phyloP scores from a whole-genome alignment of 2,329 filamentous ascomycete genomes.

The Fusarium secorum region DNA sequence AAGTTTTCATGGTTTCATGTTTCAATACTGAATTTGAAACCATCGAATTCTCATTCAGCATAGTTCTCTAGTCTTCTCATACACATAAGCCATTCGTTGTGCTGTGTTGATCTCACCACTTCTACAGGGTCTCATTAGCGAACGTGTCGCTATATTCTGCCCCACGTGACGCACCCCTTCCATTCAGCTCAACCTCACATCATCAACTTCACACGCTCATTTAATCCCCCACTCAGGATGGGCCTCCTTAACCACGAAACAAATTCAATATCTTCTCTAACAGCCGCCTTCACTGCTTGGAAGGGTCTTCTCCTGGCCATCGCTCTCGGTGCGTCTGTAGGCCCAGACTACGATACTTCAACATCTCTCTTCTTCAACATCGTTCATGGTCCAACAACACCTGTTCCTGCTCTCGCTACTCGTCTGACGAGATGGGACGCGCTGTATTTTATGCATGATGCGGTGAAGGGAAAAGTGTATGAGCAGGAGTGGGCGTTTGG shows the following conservation, averaged over 20 bases:
- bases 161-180: constrained; percentile 14
- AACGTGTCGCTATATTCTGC: constrained; percentile 24
- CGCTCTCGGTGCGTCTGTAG: constrained; percentile 59
- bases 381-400: constrained; percentile 45
- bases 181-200: constrained; percentile 8
- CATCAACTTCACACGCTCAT: constrained; percentile 2
- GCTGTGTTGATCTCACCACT: background rate
- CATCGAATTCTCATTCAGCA: background rate
- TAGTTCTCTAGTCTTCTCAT: background rate
- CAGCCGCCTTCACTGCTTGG: constrained; percentile 65
- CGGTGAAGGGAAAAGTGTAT: constrained; percentile 70
- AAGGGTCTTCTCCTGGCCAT: constrained; percentile 72
- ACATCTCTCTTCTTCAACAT: constrained; percentile 58
- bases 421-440: constrained; percentile 82
- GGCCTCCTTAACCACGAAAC: constrained; percentile 21
- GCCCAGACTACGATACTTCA: constrained; percentile 81
- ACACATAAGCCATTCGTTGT: background rate
- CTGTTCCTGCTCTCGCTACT: constrained; percentile 57
- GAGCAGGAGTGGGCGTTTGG: constrained; percentile 92
- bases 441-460: constrained; percentile 74
- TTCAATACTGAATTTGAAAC: background rate
- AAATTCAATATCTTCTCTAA: constrained; percentile 39
- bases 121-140: background rate
- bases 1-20: background rate
- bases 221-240: constrained; percentile 13